Base-by-base conservation (phyloP, 306 rosid species). In the Echinosophora koreensis region DNA sequence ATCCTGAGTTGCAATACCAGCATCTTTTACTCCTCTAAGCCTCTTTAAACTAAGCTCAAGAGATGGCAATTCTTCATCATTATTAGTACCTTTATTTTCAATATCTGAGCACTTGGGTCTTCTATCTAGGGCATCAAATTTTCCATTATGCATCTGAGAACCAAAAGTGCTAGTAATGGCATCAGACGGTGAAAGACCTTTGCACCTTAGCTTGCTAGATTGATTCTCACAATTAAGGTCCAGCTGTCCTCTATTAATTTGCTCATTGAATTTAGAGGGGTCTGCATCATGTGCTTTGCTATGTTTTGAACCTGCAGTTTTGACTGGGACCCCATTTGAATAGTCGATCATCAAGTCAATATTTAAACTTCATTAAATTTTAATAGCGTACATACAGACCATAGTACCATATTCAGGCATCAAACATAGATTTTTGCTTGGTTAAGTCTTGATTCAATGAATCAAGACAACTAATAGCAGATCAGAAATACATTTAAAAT, bases 1-100 rank as follows among this genome's bases (percentile, higher is more conserved):
- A 84, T 91, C 92, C 66, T 87, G 89, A 80, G 73, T 68, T 17
- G 81, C 56, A 84, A 73, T 84, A 49, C 86, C 91, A 15, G 86
- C 76, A 49, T 70, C 86, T 81, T 91, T 66, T 66, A 75, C 89
- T 74, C 87, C 96, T 79, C 96, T 83, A 74, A 84, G 97, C 83
- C 93, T 90, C 89, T 91, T 91, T 69, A 93, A 82, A 82, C 90
- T 81, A 66, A 88, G 92, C 90, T 91, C 93, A 39, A 88, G 83
- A 39, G 87, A 85, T 51, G 94, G 91, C n/a, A 80, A 67, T 54
- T 83, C 90, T 63, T 86, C 87, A 50, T 79, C 66, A 71, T 83
- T 68, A 16, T 73, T 51, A 66, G 41, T 75, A 66, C 32, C 87
- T 84, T 74, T 89, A 80, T 79, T 84, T 77, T 71, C 90, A 54